Base-by-base conservation (phyloP, 768 basidiomycete species). In the Leccinum obscurum region DNA sequence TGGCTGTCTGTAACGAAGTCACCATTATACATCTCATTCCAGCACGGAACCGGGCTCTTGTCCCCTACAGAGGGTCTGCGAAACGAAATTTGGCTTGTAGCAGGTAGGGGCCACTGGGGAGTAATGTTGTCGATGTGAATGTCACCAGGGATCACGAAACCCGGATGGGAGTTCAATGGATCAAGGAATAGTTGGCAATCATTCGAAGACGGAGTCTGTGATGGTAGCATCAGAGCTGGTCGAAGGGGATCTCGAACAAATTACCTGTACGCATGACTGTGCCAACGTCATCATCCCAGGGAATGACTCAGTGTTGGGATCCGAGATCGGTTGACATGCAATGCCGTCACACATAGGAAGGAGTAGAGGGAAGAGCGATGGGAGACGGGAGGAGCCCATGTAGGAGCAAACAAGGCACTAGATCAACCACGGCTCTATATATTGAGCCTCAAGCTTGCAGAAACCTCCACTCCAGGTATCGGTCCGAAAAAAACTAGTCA, bases 351-450 rank as follows among this genome's bases (percentile, higher is more conserved):
- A 2, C 57, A 62, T 61, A 14, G n/a, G 20, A 20, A 41, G 1
- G 5, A 28, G 15, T 34, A 11, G 15, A 48, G 10, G 35, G 6
- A 35, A 39, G 32, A 10, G n/a, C 7, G 3, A 22, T 20, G 34
- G 28, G 50, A 15, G 48, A 32, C 26, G 4, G 44, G 7, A 26
- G 10, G 10, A 2, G 10, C 14, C n/a, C 1, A 28, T 22, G 49
- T n/a, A 9, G 48, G 41, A 22, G 13, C 30, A 55, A 6, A 17
- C 24, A 41, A 26, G 1, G 9, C 3, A 3, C 24, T 13, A 41
- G 34, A 10, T 48, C 32, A 22, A 50, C 41, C 35, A 37, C 14
- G 30, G 24, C 10, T 17, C 56, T 67, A 66, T 58, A 64, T 52
- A 13, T 35, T n/a, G 34, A 9, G 17, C 15, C 6, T 14, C 35